These are phyloP conservation scores for Domatiomyces globalis DNA, from an alignment of 2,329 filamentous ascomycete genomes.

Conservation along the genomic window DNA sequence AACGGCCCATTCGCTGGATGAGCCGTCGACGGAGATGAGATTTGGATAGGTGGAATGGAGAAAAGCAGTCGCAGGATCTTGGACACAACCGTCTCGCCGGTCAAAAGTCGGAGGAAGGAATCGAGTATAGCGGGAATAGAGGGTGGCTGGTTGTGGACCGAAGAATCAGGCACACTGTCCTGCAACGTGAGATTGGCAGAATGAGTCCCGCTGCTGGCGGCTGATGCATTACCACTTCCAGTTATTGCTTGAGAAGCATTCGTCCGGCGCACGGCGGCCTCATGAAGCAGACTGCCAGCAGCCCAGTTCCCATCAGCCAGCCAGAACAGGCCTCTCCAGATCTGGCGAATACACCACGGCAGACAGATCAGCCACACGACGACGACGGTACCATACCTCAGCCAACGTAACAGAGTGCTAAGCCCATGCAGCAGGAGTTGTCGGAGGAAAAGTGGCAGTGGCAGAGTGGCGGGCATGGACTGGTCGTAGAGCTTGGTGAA, in stretches of 20 bases:
- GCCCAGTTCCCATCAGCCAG: constrained; percentile 62
- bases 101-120: not conserved
- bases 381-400: constrained; percentile 61
- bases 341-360: constrained; percentile 77
- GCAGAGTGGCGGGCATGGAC: constrained; percentile 76
- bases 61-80: constrained; percentile 22
- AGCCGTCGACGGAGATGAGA: constrained; percentile 9
- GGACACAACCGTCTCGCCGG: not conserved
- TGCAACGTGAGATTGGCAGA: not conserved
- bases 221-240: not conserved
- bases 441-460: constrained; percentile 63
- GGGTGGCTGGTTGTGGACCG: not conserved
- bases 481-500: constrained; percentile 97
- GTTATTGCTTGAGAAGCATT: not conserved
- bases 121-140: not conserved
- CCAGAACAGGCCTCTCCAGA: constrained; percentile 94
- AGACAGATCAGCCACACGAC: constrained; percentile 81
- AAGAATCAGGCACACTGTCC: not conserved
- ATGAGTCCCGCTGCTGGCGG: not conserved
- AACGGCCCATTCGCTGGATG: constrained; percentile 18
- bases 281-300: constrained; percentile 11
- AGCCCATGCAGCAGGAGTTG: constrained; percentile 62
- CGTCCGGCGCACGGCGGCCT: not conserved
- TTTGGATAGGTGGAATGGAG: constrained; percentile 19
- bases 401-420: constrained; percentile 60